phyloP scores from a whole-genome alignment of 106 monocot species.

The Dendrobium catenatum region DNA sequence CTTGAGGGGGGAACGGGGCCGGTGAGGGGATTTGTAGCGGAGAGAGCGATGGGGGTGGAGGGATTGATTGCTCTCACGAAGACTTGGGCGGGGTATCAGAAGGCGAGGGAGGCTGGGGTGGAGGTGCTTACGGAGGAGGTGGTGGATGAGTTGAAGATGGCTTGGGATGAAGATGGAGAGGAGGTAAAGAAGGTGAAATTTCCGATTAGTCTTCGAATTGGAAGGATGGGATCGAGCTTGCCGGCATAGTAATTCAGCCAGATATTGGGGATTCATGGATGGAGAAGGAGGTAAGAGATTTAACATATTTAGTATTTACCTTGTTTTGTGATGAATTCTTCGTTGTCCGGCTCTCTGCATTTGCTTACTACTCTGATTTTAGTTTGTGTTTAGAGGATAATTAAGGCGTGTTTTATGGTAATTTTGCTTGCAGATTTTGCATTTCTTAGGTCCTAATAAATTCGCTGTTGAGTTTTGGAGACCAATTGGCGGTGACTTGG shows the following conservation, averaged over 20 bases:
- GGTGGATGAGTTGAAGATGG: conserved; percentile 33
- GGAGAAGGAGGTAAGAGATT: too few relatives aligned
- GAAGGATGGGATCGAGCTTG: conserved; percentile 21
- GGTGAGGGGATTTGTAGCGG: conserved; percentile 40
- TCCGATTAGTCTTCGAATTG: conserved; percentile 55
- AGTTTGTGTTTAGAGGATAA: too few relatives aligned
- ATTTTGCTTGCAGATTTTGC: too few relatives aligned
- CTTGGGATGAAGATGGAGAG: conserved; percentile 46
- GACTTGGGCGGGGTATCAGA: conserved; percentile 82
- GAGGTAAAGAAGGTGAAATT: conserved; percentile 33
- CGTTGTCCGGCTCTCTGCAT: too few relatives aligned
- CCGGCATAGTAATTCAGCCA: neutral
- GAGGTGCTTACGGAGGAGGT: conserved; percentile 51
- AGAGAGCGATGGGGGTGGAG: conserved; percentile 36
- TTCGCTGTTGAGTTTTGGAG: too few relatives aligned
- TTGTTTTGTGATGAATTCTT: too few relatives aligned
- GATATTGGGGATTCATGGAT: neutral
- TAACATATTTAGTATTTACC: too few relatives aligned
- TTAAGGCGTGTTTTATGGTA: too few relatives aligned
- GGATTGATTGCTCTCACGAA: conserved; percentile 33
- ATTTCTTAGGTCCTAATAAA: too few relatives aligned
- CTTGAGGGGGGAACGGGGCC: conserved; percentile 45
- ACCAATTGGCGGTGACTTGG: too few relatives aligned
- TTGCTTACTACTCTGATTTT: too few relatives aligned
- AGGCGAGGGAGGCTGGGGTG: conserved; percentile 51